Evolutionary conservation across 768 basidiomycete species (phyloP).

Genomic region (Tylopilus plumbeoviolaceoides): DNA sequence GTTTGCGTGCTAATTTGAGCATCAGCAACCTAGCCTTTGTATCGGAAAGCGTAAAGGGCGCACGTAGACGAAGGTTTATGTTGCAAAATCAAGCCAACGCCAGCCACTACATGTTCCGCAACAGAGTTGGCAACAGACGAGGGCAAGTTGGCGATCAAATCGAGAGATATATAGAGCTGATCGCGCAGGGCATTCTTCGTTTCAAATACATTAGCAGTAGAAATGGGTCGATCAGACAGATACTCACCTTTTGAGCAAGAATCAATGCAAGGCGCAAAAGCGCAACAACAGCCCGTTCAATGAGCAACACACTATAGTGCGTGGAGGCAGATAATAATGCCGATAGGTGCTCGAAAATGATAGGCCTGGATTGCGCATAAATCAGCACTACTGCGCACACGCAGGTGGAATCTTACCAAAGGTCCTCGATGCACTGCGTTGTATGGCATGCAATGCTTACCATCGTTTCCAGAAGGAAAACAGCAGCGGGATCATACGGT

Average conservation of each 20-base stretch:
- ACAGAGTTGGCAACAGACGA: conserved; percentile 73
- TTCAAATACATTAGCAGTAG: not conserved
- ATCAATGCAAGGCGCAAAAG: conserved; percentile 81
- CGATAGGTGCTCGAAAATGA: conserved; percentile 91
- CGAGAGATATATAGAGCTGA: conserved; percentile 92
- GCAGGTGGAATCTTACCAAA: conserved; percentile 58
- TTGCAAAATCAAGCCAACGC: conserved; percentile 75
- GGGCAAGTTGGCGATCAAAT: conserved; percentile 80
- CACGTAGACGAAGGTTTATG: conserved; percentile 67
- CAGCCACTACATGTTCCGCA: conserved; percentile 87
- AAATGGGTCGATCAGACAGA: not conserved
- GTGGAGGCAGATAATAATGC: conserved; percentile 69
- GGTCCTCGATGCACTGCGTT: conserved; percentile 75
- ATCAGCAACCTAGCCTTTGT: conserved; percentile 4
- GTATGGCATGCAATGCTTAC: conserved; percentile 81
- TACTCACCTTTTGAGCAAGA: conserved; percentile 69
- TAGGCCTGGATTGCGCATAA: conserved; percentile 60
- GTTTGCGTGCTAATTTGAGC: conserved; percentile 65
- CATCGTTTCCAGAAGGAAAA: conserved; percentile 94
- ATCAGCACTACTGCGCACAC: not conserved
- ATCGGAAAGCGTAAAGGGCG: not conserved
- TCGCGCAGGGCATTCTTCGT: conserved; percentile 76
- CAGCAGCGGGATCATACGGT: conserved; percentile 92
- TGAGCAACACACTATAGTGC: conserved; percentile 85
- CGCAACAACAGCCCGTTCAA: conserved; percentile 91